Conservation (phyloP, 306 rosid genomes). For the Fragaria nilgerrensis region DNA sequence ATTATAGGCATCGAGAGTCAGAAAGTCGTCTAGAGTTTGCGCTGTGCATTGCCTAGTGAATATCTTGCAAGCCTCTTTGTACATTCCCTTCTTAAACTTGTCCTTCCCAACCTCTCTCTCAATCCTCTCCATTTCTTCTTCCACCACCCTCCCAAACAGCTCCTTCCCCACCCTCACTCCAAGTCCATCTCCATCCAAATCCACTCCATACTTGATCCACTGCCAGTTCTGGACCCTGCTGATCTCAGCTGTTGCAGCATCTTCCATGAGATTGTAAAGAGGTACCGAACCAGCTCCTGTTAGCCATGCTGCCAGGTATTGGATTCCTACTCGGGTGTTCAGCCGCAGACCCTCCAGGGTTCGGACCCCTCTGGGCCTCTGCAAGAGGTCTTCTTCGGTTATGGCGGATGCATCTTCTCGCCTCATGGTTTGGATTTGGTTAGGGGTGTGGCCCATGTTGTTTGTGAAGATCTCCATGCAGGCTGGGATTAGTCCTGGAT, state of each 20-base stretch:
- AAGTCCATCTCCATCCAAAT: constrained; percentile 67
- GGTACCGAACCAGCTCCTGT: constrained; percentile 85
- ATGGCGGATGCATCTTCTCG: constrained; percentile 54
- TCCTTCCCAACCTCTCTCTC: constrained; percentile 75
- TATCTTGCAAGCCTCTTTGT: constrained; percentile 63
- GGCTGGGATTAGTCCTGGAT: constrained; percentile 70
- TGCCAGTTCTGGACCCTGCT: constrained; percentile 98
- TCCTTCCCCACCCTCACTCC: constrained; percentile 66
- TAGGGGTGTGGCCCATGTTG: constrained; percentile 50
- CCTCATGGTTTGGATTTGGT: constrained; percentile 53
- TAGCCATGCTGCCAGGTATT: constrained; percentile 89
- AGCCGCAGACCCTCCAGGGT: constrained; percentile 77
- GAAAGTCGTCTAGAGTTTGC: constrained; percentile 67
- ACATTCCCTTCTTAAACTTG: constrained; percentile 66
- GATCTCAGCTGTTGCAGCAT: constrained; percentile 95
- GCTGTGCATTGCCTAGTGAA: constrained; percentile 79
- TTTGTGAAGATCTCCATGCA: constrained; percentile 72
- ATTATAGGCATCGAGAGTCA: constrained; percentile 74
- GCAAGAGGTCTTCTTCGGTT: constrained; percentile 69
- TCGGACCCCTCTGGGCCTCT: constrained; percentile 61
- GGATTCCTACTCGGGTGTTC: constrained; percentile 88
- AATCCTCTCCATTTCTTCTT: constrained; percentile 85
- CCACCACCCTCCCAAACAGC: constrained; percentile 74
- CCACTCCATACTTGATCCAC: constrained; percentile 84
- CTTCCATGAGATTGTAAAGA: constrained; percentile 94